These are phyloP conservation scores for Alternaria conjuncta DNA, from an alignment of 2,329 filamentous ascomycete genomes.

Conservation along the genomic window DNA sequence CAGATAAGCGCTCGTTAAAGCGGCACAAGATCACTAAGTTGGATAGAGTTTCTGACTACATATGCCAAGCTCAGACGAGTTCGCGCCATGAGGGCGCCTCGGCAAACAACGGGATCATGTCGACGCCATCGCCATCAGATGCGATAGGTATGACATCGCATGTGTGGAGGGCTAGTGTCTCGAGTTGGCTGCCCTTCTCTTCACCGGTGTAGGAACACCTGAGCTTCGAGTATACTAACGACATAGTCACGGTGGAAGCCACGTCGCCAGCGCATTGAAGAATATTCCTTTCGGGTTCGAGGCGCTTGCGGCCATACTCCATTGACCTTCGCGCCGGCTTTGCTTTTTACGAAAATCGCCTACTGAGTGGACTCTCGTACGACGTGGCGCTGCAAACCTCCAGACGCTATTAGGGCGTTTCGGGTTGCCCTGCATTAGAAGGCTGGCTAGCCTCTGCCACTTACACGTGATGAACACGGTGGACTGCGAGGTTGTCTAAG, in stretches of 20 bases:
- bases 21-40: background rate
- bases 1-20: slow-evolving; percentile 1
- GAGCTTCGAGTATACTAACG: background rate
- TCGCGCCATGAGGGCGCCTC: background rate
- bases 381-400: slow-evolving; percentile 2
- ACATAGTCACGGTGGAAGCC: background rate
- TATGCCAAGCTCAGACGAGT: slow-evolving; percentile 3
- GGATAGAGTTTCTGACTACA: slow-evolving; percentile 3
- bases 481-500: background rate
- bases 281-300: background rate
- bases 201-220: background rate
- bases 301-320: background rate
- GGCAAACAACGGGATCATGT: background rate
- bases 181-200: background rate
- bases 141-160: background rate
- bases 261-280: background rate
- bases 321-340: background rate
- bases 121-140: background rate
- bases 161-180: background rate
- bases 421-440: slow-evolving; percentile 8
- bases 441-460: background rate
- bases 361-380: background rate
- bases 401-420: background rate
- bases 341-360: slow-evolving; percentile 9
- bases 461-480: background rate